A percentile compares a stretch with the other conserved stretches of the same genome.
phyloP scores from a whole-genome alignment of 148 eudicot genomes.

The Fagopyrum homotropicum region DNA sequence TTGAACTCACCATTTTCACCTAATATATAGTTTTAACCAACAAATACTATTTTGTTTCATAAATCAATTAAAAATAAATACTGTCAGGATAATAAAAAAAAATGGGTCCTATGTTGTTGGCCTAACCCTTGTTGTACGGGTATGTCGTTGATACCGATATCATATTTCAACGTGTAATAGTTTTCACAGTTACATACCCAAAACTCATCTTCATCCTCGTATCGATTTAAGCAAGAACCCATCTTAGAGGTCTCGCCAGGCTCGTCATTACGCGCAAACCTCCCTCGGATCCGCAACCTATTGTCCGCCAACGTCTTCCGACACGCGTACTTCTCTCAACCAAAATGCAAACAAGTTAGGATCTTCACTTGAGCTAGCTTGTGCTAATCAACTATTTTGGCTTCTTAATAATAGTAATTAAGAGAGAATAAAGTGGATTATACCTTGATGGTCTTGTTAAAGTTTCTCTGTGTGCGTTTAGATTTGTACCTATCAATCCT shows the following conservation, averaged over 20 bases:
- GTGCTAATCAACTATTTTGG: background rate
- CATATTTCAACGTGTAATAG: background rate
- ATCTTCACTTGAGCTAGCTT: background rate
- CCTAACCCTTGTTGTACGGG: no score
- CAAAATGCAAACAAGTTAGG: background rate
- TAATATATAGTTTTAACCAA: no score
- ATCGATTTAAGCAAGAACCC: constrained; percentile 28
- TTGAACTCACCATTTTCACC: no score
- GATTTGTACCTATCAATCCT: constrained; percentile 80
- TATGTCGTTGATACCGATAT: no score
- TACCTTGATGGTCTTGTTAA: constrained; percentile 92
- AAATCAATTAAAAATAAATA: no score
- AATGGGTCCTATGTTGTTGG: no score
- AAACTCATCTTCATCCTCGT: constrained; percentile 45
- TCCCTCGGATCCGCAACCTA: constrained; percentile 85
- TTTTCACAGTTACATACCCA: background rate
- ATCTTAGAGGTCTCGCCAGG: background rate
- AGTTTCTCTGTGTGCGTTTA: constrained; percentile 78
- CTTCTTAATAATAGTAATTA: background rate
- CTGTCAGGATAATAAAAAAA: no score
- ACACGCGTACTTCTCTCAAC: constrained; percentile 65
- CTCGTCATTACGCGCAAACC: constrained; percentile 68
- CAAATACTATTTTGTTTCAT: no score
- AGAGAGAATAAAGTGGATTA: background rate
- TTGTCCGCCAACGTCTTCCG: constrained; percentile 92